Evolutionary conservation across 345 rosid species (phyloP).

Genomic region (Clausena lansium): DNA sequence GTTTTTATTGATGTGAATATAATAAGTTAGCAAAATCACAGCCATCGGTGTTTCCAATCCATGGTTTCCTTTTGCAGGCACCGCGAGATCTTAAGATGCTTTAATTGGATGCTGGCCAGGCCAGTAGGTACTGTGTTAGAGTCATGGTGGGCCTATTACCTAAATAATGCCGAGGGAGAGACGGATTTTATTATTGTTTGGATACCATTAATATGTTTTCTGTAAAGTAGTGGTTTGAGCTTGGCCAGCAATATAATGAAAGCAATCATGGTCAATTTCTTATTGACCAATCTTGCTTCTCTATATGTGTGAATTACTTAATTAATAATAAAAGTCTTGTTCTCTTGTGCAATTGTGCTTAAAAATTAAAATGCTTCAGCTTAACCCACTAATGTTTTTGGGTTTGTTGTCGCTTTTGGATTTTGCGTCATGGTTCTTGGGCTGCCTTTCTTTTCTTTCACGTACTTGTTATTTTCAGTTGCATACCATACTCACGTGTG

Average conservation of each 20-base stretch:
- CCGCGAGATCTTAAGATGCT: not conserved
- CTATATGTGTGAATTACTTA: conserved; percentile 6
- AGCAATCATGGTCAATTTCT: conserved; percentile 17
- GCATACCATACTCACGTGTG: not conserved
- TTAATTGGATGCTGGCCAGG: conserved; percentile 5
- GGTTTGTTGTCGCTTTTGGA: conserved; percentile 20
- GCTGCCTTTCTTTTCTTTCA: not conserved
- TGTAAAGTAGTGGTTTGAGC: not conserved
- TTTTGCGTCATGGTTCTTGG: conserved; percentile 20
- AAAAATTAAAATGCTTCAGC: not conserved
- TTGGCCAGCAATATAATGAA: conserved; percentile 3
- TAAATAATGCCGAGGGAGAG: not conserved
- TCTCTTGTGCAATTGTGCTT: conserved; percentile 13
- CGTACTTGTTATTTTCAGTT: not conserved
- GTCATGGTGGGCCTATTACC: conserved; percentile 8
- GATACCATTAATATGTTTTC: not conserved
- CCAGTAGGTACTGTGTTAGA: not conserved
- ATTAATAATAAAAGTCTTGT: conserved; percentile 9
- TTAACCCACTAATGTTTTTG: conserved; percentile 1
- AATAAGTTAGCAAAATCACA: not conserved
- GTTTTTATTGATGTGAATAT: not conserved
- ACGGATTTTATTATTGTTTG: not conserved
- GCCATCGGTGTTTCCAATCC: not conserved
- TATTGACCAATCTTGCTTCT: not conserved
- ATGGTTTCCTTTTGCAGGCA: conserved; percentile 13